Conservation (phyloP, 2,329 filamentous ascomycete species). For the Cercospora citrullina region DNA sequence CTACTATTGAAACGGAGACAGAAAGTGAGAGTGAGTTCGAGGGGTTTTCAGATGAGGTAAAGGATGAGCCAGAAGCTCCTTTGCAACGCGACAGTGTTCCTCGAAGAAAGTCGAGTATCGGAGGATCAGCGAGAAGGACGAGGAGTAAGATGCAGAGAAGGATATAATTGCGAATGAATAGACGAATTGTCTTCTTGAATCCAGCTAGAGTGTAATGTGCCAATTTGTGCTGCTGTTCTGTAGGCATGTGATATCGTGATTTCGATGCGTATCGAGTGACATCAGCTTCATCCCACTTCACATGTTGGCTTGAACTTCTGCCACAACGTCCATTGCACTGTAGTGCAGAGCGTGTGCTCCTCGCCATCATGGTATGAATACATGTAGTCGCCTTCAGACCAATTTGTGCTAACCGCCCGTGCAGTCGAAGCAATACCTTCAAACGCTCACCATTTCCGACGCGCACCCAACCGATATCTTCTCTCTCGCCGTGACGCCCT, state of each 20-base stretch:
- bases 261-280: conserved; percentile 14
- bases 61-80: neutral
- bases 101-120: neutral
- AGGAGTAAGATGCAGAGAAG: neutral
- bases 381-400: neutral
- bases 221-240: neutral
- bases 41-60: neutral
- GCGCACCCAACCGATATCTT: conserved; percentile 41
- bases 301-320: neutral
- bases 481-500: conserved; percentile 41
- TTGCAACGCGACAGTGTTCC: neutral
- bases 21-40: conserved; percentile 5
- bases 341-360: neutral
- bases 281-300: conserved; percentile 12
- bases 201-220: neutral
- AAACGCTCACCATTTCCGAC: conserved; percentile 84
- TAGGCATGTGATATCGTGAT: conserved; percentile 13
- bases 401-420: neutral
- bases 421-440: conserved; percentile 97
- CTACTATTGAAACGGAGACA: neutral
- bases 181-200: neutral
- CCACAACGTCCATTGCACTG: conserved; percentile 7
- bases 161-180: neutral
- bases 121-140: conserved; percentile 3
- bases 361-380: conserved; percentile 4